Base-by-base conservation (phyloP, 768 basidiomycete genomes). In the Calvatia gigantea region DNA sequence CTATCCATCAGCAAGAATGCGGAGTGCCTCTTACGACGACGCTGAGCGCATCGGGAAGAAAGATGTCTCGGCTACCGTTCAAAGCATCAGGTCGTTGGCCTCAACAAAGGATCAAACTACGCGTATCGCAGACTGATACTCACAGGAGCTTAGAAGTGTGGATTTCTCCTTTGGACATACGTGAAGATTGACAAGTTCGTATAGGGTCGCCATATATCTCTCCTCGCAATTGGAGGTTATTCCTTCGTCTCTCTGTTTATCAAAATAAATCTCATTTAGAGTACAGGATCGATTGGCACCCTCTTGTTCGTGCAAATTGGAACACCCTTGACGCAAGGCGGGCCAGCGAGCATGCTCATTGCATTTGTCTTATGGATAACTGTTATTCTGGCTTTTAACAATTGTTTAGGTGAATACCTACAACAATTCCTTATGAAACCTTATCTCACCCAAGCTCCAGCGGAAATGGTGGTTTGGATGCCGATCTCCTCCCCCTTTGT, bases 401-500 rank as follows among this genome's bases (percentile, higher is more conserved):
- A 76, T 45, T 81, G 80, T 51, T 65, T 74, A 4, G 64, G 73
- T 76, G n/a, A 21, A 7, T 35, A 19, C 27, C 43, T 15, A 35
- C 35, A 11, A 17, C 7, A 37, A 21, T 11, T 14, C 12, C 3
- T 15, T 1, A 14, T 11, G 19, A 42, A 21, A 2, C n/a, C 5
- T 39, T n/a, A n/a, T n/a, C 38, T 41, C 38, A 51, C 17, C 21
- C 3, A 7, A 37, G 31, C 21, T 28, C 17, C 59, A 80, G 89
- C 86, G 33, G 89, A 91, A 69, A 90, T 91, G 89, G 86, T 88
- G 28, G 81, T 84, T 21, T 85, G 82, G 71, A 87, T 88, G 6
- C 89, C 89, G 3, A 83, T 90, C 60, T 83, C 86, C 3, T 88
- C 89, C 4, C 84, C 87, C 4, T 90, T 89, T 65, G 83, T 87